These are phyloP conservation scores for Lolium multiflorum DNA, from an alignment of 176 grass and related monocot species.

Conservation along the genomic window DNA sequence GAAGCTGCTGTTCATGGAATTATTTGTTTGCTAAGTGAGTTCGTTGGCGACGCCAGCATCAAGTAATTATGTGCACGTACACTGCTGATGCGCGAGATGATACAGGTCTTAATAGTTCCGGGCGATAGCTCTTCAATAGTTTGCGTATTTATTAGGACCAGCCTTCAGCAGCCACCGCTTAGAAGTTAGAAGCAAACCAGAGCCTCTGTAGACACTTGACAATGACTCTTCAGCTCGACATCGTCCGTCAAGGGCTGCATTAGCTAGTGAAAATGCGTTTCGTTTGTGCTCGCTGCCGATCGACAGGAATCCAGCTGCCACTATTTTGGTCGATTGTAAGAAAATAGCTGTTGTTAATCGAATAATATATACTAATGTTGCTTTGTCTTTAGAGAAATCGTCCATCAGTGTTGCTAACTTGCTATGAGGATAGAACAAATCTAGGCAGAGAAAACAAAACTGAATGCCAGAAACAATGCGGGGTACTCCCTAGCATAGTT, in stretches of 20 bases:
- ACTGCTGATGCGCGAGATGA: neutral
- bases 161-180: no score
- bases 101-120: no score
- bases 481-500: no score
- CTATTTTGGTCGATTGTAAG: neutral
- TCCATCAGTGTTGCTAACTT: neutral
- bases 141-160: no score
- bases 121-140: no score
- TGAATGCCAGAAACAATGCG: neutral
- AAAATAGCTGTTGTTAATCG: neutral
- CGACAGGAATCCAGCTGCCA: neutral
- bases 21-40: neutral
- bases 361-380: neutral
- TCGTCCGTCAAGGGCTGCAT: neutral
- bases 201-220: neutral
- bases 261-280: neutral
- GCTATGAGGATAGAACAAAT: neutral
- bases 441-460: neutral
- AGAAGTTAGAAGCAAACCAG: no score
- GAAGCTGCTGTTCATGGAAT: neutral
- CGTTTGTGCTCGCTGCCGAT: neutral
- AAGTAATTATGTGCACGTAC: slow-evolving; percentile 24
- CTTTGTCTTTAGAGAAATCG: neutral
- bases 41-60: slow-evolving; percentile 29
- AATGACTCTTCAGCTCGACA: neutral